Conservation (phyloP, 495 filamentous ascomycete species). For the Patellaria atrata region DNA sequence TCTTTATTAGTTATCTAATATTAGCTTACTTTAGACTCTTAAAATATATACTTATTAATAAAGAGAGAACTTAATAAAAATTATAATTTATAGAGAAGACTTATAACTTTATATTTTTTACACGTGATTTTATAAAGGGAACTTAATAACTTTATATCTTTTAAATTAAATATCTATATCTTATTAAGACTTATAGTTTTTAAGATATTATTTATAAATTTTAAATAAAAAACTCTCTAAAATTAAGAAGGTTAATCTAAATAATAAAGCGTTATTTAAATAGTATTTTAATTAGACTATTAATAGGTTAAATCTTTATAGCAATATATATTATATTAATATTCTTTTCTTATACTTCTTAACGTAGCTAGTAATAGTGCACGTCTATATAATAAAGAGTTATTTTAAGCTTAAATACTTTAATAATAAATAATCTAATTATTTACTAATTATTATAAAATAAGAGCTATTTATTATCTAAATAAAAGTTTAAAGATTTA, state of each 20-base stretch:
- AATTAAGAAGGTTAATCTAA: not conserved
- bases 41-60: no score
- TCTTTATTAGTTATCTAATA: no score
- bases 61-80: no score
- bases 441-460: conserved; percentile 1
- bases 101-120: no score
- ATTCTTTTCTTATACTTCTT: not conserved
- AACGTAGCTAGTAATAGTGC: not conserved
- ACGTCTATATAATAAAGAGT: not conserved
- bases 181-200: no score
- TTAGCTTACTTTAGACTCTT: no score
- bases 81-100: no score
- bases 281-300: not conserved
- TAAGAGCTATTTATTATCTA: not conserved
- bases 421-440: not conserved
- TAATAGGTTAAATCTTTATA: not conserved
- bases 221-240: not conserved
- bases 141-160: no score
- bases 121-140: no score
- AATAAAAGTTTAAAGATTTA: not conserved
- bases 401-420: not conserved
- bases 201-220: not conserved
- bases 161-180: no score
- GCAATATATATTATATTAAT: conserved; percentile 3
- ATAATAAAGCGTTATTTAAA: not conserved